Base-by-base conservation (phyloP, 805 yeast genomes). In the Saccharomycopsis selenospora region DNA sequence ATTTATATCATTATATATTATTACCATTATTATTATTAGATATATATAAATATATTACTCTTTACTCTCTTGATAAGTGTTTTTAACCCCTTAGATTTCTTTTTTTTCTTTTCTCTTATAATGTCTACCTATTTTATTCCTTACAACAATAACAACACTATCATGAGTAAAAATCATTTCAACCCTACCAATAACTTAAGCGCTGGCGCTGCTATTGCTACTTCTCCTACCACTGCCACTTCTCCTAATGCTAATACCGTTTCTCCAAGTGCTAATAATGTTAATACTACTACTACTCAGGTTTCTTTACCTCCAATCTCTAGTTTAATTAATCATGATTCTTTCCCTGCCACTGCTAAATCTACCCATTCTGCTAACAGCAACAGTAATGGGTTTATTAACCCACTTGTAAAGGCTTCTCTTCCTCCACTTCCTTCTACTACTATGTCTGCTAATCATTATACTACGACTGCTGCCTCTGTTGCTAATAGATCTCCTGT, bases 221-320 rank as follows among this genome's bases (percentile, higher is more conserved):
- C 38, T 33, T 20, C 38, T 5, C 38, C 17, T 33, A 14, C 38
- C 10, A 33, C 18, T 5, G 18, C 4, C 8, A 4, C 38, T 7
- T 33, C 38, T 14, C 38, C 38, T 5, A 6, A 17, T 33, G 38
- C 17, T 4, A 6, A 17, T 33, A 20, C 17, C 5, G 38, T 20
- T 10, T 27, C 29, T 27, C 11, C 29, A 27, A 27, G 29, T 11
- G 17, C 38, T 14, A 33, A 20, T 14, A 33, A 20, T 10, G 18
- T 14, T 4, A 33, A 20, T 5, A 6, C 38, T 5, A 14, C 18
- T 20, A 10, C 10, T 14, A 20, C 10, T 5, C 38, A 17, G 38
- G 38, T 48, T 10, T 48, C 51, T 3, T 44, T 48, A 27, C 51
- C 51, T n/a, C 51, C 51, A 4, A 48, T 48, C 18, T 48, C 51